A percentile compares a stretch with the other conserved stretches of the same genome.
phyloP scores from a whole-genome alignment of 2,329 filamentous ascomycete species.

The Falciphora oryzae region DNA sequence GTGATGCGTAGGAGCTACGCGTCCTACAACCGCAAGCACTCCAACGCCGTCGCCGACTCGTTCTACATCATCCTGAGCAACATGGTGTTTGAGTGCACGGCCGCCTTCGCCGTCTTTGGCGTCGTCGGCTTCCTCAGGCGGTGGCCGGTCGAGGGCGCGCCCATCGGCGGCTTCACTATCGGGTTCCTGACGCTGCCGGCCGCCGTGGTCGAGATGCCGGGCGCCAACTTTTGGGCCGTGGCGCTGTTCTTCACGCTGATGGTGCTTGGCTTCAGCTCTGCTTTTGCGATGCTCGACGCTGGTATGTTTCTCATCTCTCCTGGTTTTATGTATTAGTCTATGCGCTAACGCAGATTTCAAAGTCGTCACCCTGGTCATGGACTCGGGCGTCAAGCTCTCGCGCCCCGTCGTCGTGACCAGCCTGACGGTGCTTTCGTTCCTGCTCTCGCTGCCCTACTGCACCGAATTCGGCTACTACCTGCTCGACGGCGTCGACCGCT shows the following conservation, averaged over 20 bases:
- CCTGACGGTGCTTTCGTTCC: conserved; percentile 43
- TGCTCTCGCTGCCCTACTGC: conserved; percentile 50
- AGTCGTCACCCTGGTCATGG: conserved; percentile 46
- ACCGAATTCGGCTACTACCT: conserved; percentile 53
- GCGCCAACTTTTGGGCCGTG: conserved; percentile 52
- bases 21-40: conserved; percentile 51
- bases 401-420: conserved; percentile 43
- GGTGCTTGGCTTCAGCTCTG: conserved; percentile 51
- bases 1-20: conserved; percentile 42
- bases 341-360: neutral
- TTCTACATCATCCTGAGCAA: conserved; percentile 50
- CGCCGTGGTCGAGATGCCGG: conserved; percentile 51
- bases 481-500: conserved; percentile 47
- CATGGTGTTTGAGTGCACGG: conserved; percentile 50
- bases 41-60: conserved; percentile 54
- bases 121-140: conserved; percentile 42
- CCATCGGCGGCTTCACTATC: conserved; percentile 49
- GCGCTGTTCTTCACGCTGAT: conserved; percentile 53
- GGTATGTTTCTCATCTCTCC: neutral
- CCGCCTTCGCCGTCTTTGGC: conserved; percentile 44
- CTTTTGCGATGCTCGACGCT: conserved; percentile 54
- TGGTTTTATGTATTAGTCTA: neutral
- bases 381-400: conserved; percentile 41
- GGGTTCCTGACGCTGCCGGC: conserved; percentile 54
- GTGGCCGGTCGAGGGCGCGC: conserved; percentile 27